Base-by-base conservation (phyloP, 148 eudicot genomes). In the Polygonum aviculare region DNA sequence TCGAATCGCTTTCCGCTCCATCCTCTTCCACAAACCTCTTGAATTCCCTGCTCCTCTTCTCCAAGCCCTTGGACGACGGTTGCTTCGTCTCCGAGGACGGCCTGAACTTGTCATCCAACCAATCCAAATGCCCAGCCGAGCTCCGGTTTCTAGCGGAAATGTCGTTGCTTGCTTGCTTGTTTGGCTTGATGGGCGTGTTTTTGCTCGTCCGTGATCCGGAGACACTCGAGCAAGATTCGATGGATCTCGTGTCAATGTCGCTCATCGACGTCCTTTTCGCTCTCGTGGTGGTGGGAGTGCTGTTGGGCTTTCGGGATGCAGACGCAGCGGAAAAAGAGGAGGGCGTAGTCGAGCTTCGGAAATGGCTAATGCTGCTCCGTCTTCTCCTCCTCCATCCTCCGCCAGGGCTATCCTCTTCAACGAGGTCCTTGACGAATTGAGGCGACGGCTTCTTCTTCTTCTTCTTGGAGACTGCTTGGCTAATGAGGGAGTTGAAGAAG, bases 351-450 rank as follows among this genome's bases (percentile, higher is more conserved):
- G 73, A 62, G 76, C 74, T 79, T 41, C 83, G 75, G 45, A 81
- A 84, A 72, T 85, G 87, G 79, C 93, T 87, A 39, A 87, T 82
- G 83, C 90, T 89, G 76, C 86, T 84, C 54, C 93, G 82, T 63
- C 92, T 80, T 39, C 75, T 82, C 80, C 90, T 81, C 67, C 87
- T 75, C 57, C 83, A 78, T 21, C 82, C 81, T 12, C 71, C 36
- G 79, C 69, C 26, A 2, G 76, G 79, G 79, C 80, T 81, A 12
- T 87, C 88, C 16, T 87, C 90, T 65, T 82, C 86, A 49, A 26
- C 59, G 4, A 26, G 41, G 36, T 83, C 86, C 69, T 83, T 82
- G 52, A 71, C 44, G 40, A 85, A 81, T 48, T 80, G 82, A 73
- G 81, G 35, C 16, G 77, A 79, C 1, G 31, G 40, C 22, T 48